These are phyloP conservation scores for Linanthus parryae DNA, from an alignment of 148 eudicot genomes.

Conservation along the genomic window DNA sequence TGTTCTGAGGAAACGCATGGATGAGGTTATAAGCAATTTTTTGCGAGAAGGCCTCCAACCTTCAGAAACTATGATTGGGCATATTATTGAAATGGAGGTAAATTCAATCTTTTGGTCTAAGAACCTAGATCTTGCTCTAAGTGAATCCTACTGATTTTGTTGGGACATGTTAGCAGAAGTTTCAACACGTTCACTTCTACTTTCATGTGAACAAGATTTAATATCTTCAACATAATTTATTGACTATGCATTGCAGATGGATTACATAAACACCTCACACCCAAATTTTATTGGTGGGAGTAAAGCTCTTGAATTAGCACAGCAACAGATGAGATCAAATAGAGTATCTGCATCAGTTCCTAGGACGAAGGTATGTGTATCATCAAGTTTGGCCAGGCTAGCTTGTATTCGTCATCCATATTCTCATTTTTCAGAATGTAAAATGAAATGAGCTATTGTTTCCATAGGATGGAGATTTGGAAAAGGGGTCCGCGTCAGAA, in stretches of 20 bases:
- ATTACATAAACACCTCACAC: slow-evolving; percentile 93
- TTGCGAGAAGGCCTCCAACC: slow-evolving; percentile 82
- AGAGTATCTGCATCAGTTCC: slow-evolving; percentile 40
- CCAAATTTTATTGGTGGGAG: slow-evolving; percentile 88
- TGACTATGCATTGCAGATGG: slow-evolving; percentile 48
- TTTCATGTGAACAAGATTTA: too few species aligned
- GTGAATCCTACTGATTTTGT: too few species aligned
- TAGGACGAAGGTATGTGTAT: slow-evolving; percentile 49
- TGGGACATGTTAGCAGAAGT: too few species aligned
- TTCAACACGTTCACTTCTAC: too few species aligned
- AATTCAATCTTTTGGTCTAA: too few species aligned
- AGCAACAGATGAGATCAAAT: slow-evolving; percentile 48
- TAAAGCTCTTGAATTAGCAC: slow-evolving; percentile 77
- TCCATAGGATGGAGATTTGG: slow-evolving; percentile 78
- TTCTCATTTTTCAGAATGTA: too few species aligned
- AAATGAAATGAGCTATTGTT: too few species aligned
- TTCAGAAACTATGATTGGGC: slow-evolving; percentile 71
- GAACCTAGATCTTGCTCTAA: too few species aligned
- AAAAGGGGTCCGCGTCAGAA: slow-evolving; percentile 69
- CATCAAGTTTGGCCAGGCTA: too few species aligned
- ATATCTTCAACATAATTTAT: too few species aligned
- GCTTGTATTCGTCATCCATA: too few species aligned
- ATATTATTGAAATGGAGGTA: slow-evolving; percentile 97
- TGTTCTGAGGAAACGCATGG: slow-evolving; percentile 75
- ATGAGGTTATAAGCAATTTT: slow-evolving; percentile 74